A percentile compares a stretch with the other conserved stretches of the same genome.
Conservation (phyloP, 1,284 basidiomycete species). For the Ganoderma resinaceum region DNA sequence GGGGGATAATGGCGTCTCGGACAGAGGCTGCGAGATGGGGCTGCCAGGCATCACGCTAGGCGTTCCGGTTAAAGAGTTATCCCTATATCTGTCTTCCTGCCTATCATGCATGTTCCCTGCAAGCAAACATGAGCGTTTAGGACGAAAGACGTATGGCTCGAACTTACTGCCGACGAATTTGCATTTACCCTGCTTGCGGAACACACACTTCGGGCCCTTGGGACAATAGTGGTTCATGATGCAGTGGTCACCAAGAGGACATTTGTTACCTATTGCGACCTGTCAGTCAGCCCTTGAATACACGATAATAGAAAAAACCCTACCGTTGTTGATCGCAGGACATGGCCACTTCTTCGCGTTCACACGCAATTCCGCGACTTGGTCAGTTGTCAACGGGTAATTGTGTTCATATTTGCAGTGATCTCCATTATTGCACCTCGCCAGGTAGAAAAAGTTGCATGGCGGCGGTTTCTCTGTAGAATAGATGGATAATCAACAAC, state of each 20-base stretch:
- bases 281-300: neutral
- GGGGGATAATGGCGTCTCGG: conserved; percentile 26
- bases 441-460: conserved; percentile 51
- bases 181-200: conserved; percentile 43
- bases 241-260: conserved; percentile 41
- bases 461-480: conserved; percentile 46
- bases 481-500: neutral
- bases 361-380: conserved; percentile 43
- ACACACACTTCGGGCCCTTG: conserved; percentile 42
- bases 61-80: conserved; percentile 12
- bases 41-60: conserved; percentile 18
- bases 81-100: conserved; percentile 8
- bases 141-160: neutral
- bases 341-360: conserved; percentile 53
- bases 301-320: neutral
- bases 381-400: conserved; percentile 43
- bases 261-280: conserved; percentile 36
- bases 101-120: conserved; percentile 33
- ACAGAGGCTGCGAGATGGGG: conserved; percentile 14
- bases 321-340: conserved; percentile 43
- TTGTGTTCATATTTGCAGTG: conserved; percentile 50
- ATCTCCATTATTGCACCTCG: conserved; percentile 43
- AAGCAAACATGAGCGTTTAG: neutral
- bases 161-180: conserved; percentile 45
- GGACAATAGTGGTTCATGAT: conserved; percentile 45